Percentiles rank a stretch among this genome's conserved stretches.
These are phyloP conservation scores for Oenanthe javanica DNA, from an alignment of 140 eudicot genomes.

Conservation along the genomic window DNA sequence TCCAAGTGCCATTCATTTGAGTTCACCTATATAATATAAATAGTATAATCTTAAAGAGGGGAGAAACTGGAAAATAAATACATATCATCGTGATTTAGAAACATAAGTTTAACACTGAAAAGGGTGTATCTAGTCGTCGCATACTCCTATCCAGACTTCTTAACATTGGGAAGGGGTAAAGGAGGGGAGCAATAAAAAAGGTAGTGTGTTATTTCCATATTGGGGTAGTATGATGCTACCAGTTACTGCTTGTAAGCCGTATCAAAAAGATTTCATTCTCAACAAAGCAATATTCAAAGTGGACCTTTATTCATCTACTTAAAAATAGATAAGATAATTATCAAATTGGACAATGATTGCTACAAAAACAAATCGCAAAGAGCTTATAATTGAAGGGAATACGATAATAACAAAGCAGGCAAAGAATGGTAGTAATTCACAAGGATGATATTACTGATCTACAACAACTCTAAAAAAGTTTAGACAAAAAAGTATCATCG, in stretches of 20 bases:
- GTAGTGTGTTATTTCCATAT: not conserved
- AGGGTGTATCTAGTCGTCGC: not conserved
- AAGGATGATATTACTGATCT: not conserved
- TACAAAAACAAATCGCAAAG: not conserved
- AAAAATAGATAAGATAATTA: not conserved
- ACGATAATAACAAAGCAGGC: not conserved
- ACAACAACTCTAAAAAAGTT: not conserved
- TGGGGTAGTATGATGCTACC: not conserved
- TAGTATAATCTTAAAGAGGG: not conserved
- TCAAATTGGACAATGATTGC: not conserved
- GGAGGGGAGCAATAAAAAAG: not conserved
- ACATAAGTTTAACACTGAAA: not conserved
- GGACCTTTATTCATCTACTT: not conserved
- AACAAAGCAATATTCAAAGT: not conserved
- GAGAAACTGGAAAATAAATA: not conserved
- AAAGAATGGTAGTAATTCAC: not conserved
- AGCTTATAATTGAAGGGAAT: not conserved
- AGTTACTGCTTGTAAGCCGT: not conserved
- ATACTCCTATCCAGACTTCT: not conserved
- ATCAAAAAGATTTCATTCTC: not conserved
- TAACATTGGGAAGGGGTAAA: not conserved
- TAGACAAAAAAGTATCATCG: not conserved
- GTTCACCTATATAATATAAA: slow-evolving; percentile 53
- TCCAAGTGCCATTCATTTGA: slow-evolving; percentile 99
- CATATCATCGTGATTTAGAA: not conserved